A percentile compares a stretch with the other conserved stretches of the same genome.
Evolutionary conservation across 2,329 filamentous ascomycete genomes (phyloP).

Genomic region (Mariannaea sp.): DNA sequence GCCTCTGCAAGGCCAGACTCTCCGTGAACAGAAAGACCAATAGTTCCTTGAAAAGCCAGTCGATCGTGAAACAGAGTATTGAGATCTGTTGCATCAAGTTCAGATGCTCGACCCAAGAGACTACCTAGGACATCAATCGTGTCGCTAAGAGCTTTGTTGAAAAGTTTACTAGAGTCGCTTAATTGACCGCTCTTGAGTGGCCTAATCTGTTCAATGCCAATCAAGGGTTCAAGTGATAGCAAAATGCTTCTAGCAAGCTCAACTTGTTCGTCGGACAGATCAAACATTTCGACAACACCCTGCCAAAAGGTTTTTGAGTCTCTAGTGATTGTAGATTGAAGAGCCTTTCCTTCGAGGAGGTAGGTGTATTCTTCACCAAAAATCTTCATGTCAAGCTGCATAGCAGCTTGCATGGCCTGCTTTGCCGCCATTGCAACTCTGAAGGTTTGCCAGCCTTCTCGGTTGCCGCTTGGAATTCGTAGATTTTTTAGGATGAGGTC

Average conservation of each 20-base stretch:
- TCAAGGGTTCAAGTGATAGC: constrained; percentile 69
- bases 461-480: constrained; percentile 33
- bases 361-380: constrained; percentile 55
- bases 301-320: constrained; percentile 60
- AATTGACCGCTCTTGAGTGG: constrained; percentile 53
- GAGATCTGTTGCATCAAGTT: constrained; percentile 73
- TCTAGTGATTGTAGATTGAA: constrained; percentile 70
- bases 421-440: constrained; percentile 51
- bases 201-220: constrained; percentile 76
- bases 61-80: constrained; percentile 70
- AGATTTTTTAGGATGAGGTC: constrained; percentile 57
- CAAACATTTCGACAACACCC: constrained; percentile 70
- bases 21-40: constrained; percentile 81
- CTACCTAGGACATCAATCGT: constrained; percentile 66
- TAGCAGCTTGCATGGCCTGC: constrained; percentile 58
- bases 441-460: constrained; percentile 47
- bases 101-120: constrained; percentile 78
- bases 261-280: constrained; percentile 71
- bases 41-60: constrained; percentile 72
- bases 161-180: constrained; percentile 58
- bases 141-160: constrained; percentile 72
- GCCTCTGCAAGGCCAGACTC: constrained; percentile 79
- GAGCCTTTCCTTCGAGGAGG: constrained; percentile 62
- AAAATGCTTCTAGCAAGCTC: constrained; percentile 76
- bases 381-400: constrained; percentile 51